Conservation (phyloP, 805 yeast genomes). For the Candida stauntonica region DNA sequence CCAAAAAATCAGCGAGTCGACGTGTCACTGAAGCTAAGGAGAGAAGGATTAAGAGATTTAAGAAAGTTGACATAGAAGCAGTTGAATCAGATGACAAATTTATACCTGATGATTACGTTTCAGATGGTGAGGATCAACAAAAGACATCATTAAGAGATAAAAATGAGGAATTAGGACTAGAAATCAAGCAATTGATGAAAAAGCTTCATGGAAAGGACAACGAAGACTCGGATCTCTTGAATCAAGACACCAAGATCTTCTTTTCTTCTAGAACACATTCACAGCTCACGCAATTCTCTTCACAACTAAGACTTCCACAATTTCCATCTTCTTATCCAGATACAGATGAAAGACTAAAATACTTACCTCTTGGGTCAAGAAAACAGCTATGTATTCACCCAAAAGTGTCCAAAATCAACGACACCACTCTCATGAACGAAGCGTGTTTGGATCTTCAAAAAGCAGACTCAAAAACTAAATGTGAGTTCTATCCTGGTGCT, state of each 20-base stretch:
- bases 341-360: conserved; percentile 52
- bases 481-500: conserved; percentile 38
- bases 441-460: conserved; percentile 72
- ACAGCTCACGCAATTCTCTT: conserved; percentile 75
- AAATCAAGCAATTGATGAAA: conserved; percentile 44
- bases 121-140: conserved; percentile 26
- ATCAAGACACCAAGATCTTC: conserved; percentile 45
- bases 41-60: conserved; percentile 17
- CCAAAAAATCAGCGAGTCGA: conserved; percentile 15
- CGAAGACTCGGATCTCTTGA: conserved; percentile 20
- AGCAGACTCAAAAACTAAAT: conserved; percentile 29
- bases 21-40: conserved; percentile 9
- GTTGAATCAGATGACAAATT: conserved; percentile 35
- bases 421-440: conserved; percentile 63
- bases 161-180: conserved; percentile 36
- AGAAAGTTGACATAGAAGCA: conserved; percentile 23
- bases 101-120: conserved; percentile 36
- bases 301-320: conserved; percentile 57
- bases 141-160: conserved; percentile 20
- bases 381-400: conserved; percentile 80
- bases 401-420: conserved; percentile 45
- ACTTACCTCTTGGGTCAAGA: conserved; percentile 74
- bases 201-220: conserved; percentile 33
- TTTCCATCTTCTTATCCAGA: conserved; percentile 58
- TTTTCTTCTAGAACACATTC: conserved; percentile 90